phyloP scores from a whole-genome alignment of 1,284 basidiomycete genomes.

The Cutaneotrichosporon spelunceum region DNA sequence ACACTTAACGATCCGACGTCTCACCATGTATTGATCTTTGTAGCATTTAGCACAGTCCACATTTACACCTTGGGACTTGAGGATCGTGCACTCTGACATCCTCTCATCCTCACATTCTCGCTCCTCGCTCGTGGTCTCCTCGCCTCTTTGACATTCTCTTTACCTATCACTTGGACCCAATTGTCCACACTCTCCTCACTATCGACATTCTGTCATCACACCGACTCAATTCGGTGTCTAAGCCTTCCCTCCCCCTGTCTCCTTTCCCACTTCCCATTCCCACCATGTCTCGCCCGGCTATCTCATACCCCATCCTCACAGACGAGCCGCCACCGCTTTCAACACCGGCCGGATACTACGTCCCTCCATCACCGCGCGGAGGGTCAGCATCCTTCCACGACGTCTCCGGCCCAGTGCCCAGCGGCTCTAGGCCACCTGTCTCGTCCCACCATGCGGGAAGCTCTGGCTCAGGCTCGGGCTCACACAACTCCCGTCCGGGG shows the following conservation, averaged over 20 bases:
- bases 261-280: background rate
- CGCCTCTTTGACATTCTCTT: too few species aligned
- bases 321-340: constrained; percentile 5
- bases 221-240: background rate
- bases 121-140: too few species aligned
- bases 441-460: background rate
- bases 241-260: background rate
- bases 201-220: too few species aligned
- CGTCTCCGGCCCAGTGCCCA: background rate
- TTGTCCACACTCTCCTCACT: too few species aligned
- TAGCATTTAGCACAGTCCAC: too few species aligned
- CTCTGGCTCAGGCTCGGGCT: background rate
- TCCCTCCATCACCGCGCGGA: background rate
- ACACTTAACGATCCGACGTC: too few species aligned
- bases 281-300: constrained; percentile 24
- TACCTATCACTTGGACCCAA: too few species aligned
- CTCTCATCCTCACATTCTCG: too few species aligned
- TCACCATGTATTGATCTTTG: too few species aligned
- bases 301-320: constrained; percentile 25
- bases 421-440: background rate
- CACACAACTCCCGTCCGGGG: background rate
- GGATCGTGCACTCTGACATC: too few species aligned
- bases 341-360: background rate
- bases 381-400: background rate
- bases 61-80: too few species aligned